Evolutionary conservation across 2,329 filamentous ascomycete species (phyloP), one percentile per base, ranked within the genome.

Genomic region (Beauveria australis): DNA sequence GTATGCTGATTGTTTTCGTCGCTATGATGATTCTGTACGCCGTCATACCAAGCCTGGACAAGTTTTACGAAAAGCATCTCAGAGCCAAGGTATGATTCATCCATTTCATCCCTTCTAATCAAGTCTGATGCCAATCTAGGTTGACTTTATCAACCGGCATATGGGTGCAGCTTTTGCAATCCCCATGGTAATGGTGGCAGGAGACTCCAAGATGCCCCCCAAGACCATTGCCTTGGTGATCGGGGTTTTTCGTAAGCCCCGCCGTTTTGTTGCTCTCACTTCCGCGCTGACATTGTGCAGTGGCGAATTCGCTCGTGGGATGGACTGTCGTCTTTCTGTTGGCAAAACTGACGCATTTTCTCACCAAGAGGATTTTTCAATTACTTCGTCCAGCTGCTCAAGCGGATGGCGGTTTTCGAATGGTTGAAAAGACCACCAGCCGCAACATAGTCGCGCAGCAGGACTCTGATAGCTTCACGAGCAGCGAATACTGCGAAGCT

Each of bases 121-220:
- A 16, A 6, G 33, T 37, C 33, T 37, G 5, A 37, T 3, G 12
- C 19, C 16, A 22, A n/a, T 5, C 2, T 54, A 82, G 79, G 72
- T 80, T 24, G 74, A 81, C 53, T 73, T 81, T 10, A 73, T 82
- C 58, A 82, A 82, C 63, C 68, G 73, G 3, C 77, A 82, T 66
- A 75, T 82, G 64, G 79, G 79, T 0, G 66, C 81, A 6, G 80
- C 78, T 3, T 82, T 82, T 64, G 76, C 77, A 0, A 73, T 81
- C 2, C 80, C 80, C 0, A 73, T 82, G 2, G 69, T 81, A 1
- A 77, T 77, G 71, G 73, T 81, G 16, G 74, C 75, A 44, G 66
- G 70, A n/a, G 66, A 67, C 2, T 63, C 12, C 63, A 76, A 8
- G 67, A 69, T 19, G 65, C 68, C 12, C 5, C 33, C 14, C 19